phyloP scores from a whole-genome alignment of 805 yeast species.

The Wickerhamiella bombiphila region DNA sequence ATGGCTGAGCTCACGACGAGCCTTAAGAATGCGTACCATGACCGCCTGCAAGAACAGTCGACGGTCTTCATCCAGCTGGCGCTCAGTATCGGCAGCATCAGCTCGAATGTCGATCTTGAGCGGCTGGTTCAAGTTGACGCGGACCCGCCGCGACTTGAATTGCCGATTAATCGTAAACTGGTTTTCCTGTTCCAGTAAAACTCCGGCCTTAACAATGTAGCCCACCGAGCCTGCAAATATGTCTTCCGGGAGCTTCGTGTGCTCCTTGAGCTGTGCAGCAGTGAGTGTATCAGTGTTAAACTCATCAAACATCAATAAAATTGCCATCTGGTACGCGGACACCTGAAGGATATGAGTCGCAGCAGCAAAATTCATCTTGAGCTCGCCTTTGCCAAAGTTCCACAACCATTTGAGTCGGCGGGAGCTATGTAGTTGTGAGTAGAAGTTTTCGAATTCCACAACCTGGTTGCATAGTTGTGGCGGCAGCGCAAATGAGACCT shows the following conservation, averaged over 20 bases:
- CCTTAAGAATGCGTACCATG: constrained; percentile 93
- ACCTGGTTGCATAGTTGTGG: constrained; percentile 47
- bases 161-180: constrained; percentile 59
- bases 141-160: constrained; percentile 70
- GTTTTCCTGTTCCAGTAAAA: constrained; percentile 54
- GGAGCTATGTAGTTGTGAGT: constrained; percentile 65
- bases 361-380: constrained; percentile 70
- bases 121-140: constrained; percentile 58
- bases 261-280: constrained; percentile 43
- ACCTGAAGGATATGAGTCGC: constrained; percentile 62
- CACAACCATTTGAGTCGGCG: constrained; percentile 90
- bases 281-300: constrained; percentile 35
- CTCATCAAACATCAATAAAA: constrained; percentile 70
- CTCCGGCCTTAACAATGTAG: constrained; percentile 66
- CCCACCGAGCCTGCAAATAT: constrained; percentile 60
- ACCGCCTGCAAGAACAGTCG: constrained; percentile 79
- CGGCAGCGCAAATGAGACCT: constrained; percentile 45
- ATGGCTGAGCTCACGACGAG: constrained; percentile 67
- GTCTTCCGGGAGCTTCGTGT: constrained; percentile 52
- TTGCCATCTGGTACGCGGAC: constrained; percentile 75
- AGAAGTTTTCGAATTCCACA: constrained; percentile 52
- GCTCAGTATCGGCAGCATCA: constrained; percentile 59
- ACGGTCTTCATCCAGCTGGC: constrained; percentile 76
- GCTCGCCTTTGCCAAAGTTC: constrained; percentile 85
- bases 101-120: constrained; percentile 45